Evolutionary conservation across 2,329 filamentous ascomycete species (phyloP).

Genomic region (Hypoxylon sp.): DNA sequence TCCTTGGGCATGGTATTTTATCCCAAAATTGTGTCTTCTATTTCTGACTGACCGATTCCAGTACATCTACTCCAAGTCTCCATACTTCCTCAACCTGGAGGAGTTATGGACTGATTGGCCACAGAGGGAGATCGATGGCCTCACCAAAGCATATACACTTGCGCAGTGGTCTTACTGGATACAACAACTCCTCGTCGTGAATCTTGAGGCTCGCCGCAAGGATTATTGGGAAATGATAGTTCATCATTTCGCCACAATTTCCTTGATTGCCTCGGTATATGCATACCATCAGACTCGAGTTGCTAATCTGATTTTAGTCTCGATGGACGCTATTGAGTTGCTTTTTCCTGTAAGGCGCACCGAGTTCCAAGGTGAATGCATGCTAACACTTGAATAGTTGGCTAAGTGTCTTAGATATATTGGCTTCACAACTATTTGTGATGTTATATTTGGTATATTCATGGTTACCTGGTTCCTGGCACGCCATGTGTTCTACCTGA

Average conservation of each 20-base stretch:
- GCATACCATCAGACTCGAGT: slow-evolving; percentile 87
- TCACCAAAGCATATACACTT: slow-evolving; percentile 90
- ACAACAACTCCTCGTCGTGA: slow-evolving; percentile 91
- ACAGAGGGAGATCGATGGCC: slow-evolving; percentile 77
- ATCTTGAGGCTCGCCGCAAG: slow-evolving; percentile 92
- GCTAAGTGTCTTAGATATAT: slow-evolving; percentile 95
- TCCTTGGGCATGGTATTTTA: slow-evolving; percentile 82
- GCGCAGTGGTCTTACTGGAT: slow-evolving; percentile 94
- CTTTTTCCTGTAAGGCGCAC: slow-evolving; percentile 80
- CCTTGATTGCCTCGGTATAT: slow-evolving; percentile 84
- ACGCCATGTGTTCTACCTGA: slow-evolving; percentile 83
- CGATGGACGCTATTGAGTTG: slow-evolving; percentile 94
- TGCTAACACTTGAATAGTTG: slow-evolving; percentile 64
- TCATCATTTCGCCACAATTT: slow-evolving; percentile 90
- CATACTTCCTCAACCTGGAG: slow-evolving; percentile 81
- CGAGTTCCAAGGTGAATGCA: neutral
- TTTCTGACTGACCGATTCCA: slow-evolving; percentile 55
- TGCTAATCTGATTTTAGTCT: slow-evolving; percentile 85
- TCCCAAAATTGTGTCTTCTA: neutral
- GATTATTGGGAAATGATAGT: slow-evolving; percentile 96
- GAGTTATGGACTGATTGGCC: slow-evolving; percentile 91
- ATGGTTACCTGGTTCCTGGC: slow-evolving; percentile 85
- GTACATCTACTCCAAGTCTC: slow-evolving; percentile 83
- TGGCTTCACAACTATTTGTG: slow-evolving; percentile 81
- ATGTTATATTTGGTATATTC: slow-evolving; percentile 86